These are phyloP conservation scores for Extremus antarcticus DNA, from an alignment of 495 filamentous ascomycete species.

Conservation along the genomic window DNA sequence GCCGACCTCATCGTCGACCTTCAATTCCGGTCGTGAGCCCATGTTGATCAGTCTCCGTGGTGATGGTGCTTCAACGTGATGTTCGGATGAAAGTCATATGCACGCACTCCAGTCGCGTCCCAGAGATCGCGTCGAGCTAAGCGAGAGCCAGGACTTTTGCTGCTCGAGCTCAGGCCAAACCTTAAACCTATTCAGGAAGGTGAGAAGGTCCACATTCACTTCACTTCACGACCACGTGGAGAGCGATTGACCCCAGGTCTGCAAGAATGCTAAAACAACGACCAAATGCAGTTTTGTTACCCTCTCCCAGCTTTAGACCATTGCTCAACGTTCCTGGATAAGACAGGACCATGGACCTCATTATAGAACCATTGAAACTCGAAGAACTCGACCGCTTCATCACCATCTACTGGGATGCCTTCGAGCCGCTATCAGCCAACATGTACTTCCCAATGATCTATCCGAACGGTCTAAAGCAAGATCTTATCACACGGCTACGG, in stretches of 20 bases:
- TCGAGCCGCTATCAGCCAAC: background rate
- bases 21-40: conserved; percentile 86
- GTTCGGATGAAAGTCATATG: background rate
- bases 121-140: too few species aligned
- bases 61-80: background rate
- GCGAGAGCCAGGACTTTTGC: too few species aligned
- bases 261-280: too few species aligned
- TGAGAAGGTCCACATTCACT: too few species aligned
- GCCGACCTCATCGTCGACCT: conserved; percentile 91
- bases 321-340: too few species aligned
- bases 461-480: conserved; percentile 2
- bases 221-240: too few species aligned
- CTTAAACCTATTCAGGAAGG: too few species aligned
- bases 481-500: background rate
- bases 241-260: too few species aligned
- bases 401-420: conserved; percentile 7
- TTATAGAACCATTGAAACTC: conserved; percentile 1
- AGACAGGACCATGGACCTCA: background rate
- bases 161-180: too few species aligned
- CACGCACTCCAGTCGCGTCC: too few species aligned
- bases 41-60: conserved; percentile 34
- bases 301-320: too few species aligned
- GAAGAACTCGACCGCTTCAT: conserved; percentile 8
- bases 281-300: too few species aligned
- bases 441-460: conserved; percentile 9